phyloP scores from a whole-genome alignment of 176 grass and related monocot species.

The Lolium multiflorum region DNA sequence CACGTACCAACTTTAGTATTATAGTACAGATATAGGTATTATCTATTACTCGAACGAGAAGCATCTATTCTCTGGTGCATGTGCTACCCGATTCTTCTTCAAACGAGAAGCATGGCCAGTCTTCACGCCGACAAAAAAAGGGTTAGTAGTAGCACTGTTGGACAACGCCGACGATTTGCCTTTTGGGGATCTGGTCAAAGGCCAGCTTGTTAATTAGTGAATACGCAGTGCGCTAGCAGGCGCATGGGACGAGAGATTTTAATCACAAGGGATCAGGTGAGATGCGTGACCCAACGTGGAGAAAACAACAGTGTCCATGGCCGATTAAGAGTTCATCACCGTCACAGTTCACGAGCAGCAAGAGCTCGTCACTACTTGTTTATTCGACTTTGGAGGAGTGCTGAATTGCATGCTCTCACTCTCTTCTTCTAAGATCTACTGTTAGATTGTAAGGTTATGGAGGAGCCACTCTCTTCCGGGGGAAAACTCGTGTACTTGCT shows the following conservation, averaged over 20 bases:
- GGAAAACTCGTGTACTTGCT: not conserved
- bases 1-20: too few relatives aligned
- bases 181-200: conserved; percentile 22
- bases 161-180: not conserved
- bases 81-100: not conserved
- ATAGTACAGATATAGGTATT: too few relatives aligned
- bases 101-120: not conserved
- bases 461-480: not conserved
- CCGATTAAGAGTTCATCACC: not conserved
- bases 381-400: not conserved
- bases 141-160: not conserved
- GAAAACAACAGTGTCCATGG: not conserved
- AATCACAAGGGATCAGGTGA: not conserved
- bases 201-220: conserved; percentile 3
- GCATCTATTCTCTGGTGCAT: not conserved
- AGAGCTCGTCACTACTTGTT: not conserved
- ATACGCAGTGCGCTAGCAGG: not conserved
- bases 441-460: too few relatives aligned
- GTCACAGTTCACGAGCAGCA: not conserved
- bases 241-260: not conserved
- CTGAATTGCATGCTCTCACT: not conserved
- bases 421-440: not conserved
- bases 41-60: too few relatives aligned
- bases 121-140: conserved; percentile 10
- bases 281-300: not conserved